Evolutionary conservation across 129 eudicot genomes (phyloP).

Genomic region (Chrysanthemum seticuspe): DNA sequence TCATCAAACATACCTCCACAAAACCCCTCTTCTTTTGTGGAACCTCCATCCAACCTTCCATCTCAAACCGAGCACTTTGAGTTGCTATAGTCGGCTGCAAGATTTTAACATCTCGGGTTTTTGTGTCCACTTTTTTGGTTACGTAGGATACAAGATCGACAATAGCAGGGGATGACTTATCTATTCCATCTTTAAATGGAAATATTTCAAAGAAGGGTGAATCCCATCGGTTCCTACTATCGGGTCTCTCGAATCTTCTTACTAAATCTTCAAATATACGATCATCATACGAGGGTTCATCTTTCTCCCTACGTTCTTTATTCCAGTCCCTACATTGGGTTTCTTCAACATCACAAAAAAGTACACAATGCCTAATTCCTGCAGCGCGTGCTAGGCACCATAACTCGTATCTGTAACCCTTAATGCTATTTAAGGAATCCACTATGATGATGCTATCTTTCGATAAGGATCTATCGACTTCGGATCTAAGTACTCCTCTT

Average conservation of each 20-base stretch:
- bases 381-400: slow-evolving; percentile 98
- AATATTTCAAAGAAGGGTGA: slow-evolving; percentile 84
- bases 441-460: slow-evolving; percentile 74
- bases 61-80: slow-evolving; percentile 46
- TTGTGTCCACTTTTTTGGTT: slow-evolving; percentile 83
- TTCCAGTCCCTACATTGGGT: slow-evolving; percentile 75
- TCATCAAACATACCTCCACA: no score
- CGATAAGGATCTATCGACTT: slow-evolving; percentile 91
- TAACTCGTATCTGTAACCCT: slow-evolving; percentile 95
- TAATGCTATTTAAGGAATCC: slow-evolving; percentile 90
- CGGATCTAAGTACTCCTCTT: slow-evolving; percentile 94
- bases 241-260: slow-evolving; percentile 89
- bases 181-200: slow-evolving; percentile 68
- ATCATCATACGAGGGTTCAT: slow-evolving; percentile 54
- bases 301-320: slow-evolving; percentile 52
- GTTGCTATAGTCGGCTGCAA: slow-evolving; percentile 97
- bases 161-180: slow-evolving; percentile 62
- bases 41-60: no score
- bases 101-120: slow-evolving; percentile 70
- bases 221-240: slow-evolving; percentile 87
- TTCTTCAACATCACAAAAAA: slow-evolving; percentile 73
- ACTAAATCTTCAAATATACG: slow-evolving; percentile 73
- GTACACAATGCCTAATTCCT: slow-evolving; percentile 85
- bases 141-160: slow-evolving; percentile 61
- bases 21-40: no score